phyloP scores from a whole-genome alignment of 2,329 filamentous ascomycete species.

The Diaporthe helianthi region DNA sequence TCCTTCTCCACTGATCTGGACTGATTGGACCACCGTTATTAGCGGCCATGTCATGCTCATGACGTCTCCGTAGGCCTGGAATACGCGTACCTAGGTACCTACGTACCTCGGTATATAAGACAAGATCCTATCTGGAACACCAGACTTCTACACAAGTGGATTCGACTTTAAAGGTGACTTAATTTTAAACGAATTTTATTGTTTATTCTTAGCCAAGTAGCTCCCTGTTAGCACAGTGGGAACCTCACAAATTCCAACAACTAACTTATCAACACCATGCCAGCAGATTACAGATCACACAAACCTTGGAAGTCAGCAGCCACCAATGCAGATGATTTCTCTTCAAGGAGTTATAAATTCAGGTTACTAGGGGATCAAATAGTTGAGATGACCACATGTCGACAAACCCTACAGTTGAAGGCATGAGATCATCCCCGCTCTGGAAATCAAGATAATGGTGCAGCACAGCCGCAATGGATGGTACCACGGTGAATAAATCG shows the following conservation, averaged over 20 bases:
- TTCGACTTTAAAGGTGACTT: not conserved
- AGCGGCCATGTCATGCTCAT: not conserved
- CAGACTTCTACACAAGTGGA: not conserved
- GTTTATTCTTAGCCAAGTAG: not conserved
- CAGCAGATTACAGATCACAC: not conserved
- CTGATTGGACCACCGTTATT: not conserved
- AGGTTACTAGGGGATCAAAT: not conserved
- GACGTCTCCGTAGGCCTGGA: slow-evolving; percentile 5
- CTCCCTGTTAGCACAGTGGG: not conserved
- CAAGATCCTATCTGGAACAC: not conserved
- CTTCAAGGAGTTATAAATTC: not conserved
- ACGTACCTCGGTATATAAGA: no score
- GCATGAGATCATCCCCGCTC: not conserved
- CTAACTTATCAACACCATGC: not conserved
- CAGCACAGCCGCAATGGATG: not conserved
- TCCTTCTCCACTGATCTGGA: slow-evolving; percentile 21
- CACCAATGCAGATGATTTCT: not conserved
- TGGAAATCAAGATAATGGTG: not conserved
- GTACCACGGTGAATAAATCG: not conserved
- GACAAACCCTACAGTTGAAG: not conserved
- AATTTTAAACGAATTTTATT: not conserved
- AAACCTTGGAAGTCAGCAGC: no score
- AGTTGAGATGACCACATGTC: not conserved
- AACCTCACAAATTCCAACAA: not conserved
- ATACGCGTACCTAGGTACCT: not conserved